Percentiles rank a stretch among this genome's conserved stretches.
phyloP scores from a whole-genome alignment of 2,329 filamentous ascomycete species.

The Cercospora sojina region DNA sequence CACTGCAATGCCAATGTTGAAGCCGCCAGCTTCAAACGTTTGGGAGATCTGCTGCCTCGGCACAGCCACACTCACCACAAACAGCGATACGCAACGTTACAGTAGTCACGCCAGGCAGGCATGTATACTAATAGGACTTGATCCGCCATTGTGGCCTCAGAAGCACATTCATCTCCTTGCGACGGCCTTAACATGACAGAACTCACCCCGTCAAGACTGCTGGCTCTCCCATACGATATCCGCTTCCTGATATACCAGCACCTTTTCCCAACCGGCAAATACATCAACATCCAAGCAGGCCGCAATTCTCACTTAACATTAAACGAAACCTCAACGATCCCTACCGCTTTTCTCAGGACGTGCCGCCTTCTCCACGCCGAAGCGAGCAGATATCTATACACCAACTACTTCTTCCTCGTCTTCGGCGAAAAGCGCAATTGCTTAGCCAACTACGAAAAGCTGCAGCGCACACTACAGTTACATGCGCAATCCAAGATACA shows the following conservation, averaged over 20 bases:
- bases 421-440: conserved; percentile 35
- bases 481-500: conserved; percentile 29
- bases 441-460: conserved; percentile 26
- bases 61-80: neutral
- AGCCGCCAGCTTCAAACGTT: neutral
- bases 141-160: neutral
- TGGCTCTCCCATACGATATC: conserved; percentile 35
- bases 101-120: neutral
- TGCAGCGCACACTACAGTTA: conserved; percentile 25
- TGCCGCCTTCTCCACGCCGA: conserved; percentile 29
- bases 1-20: neutral
- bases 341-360: conserved; percentile 22
- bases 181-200: neutral
- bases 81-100: neutral
- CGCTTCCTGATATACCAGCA: conserved; percentile 35
- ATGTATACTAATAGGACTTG: neutral
- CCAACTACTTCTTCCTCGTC: conserved; percentile 36
- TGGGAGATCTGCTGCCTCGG: neutral
- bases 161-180: neutral
- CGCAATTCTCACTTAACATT: conserved; percentile 17
- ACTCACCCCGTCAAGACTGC: conserved; percentile 11
- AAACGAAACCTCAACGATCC: conserved; percentile 3
- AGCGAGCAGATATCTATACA: conserved; percentile 33
- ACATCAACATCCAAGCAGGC: conserved; percentile 34
- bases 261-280: conserved; percentile 30